Conservation (phyloP, 2,329 filamentous ascomycete species). For the Alternaria sp. region DNA sequence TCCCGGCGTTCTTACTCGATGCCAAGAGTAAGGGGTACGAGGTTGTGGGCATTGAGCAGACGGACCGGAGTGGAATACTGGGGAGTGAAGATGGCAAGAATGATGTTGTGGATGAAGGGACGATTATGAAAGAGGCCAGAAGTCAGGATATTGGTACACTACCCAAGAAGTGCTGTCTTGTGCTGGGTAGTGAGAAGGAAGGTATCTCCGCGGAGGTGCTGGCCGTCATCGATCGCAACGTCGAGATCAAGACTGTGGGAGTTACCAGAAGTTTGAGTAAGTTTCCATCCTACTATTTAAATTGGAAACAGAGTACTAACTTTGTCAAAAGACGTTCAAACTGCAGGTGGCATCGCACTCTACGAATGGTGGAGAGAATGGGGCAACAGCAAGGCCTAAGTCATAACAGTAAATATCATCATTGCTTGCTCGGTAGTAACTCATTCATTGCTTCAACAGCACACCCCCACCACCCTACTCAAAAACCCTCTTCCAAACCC, state of each 20-base stretch:
- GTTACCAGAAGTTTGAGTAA: constrained; percentile 59
- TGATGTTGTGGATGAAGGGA: not conserved
- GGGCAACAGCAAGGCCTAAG: constrained; percentile 19
- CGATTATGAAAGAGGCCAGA: not conserved
- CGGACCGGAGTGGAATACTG: constrained; percentile 56
- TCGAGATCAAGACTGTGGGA: constrained; percentile 60
- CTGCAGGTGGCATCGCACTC: constrained; percentile 58
- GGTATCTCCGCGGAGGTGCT: constrained; percentile 58
- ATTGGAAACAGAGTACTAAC: not conserved
- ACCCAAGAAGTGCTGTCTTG: constrained; percentile 52
- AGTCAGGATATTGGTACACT: constrained; percentile 30
- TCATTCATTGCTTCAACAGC: not conserved
- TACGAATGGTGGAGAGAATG: constrained; percentile 60
- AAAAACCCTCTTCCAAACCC: not conserved
- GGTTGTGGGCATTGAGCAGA: constrained; percentile 63
- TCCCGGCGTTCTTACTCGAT: constrained; percentile 49
- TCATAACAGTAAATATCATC: no score
- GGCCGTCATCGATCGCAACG: constrained; percentile 57
- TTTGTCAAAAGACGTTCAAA: constrained; percentile 54
- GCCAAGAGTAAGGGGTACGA: constrained; percentile 56
- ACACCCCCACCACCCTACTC: not conserved
- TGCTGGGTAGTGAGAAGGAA: constrained; percentile 60
- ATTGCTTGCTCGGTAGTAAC: no score
- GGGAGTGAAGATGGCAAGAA: constrained; percentile 35
- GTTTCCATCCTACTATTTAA: not conserved